phyloP scores from a whole-genome alignment of 164 flowering plant species.

The Brasenia schreberi region DNA sequence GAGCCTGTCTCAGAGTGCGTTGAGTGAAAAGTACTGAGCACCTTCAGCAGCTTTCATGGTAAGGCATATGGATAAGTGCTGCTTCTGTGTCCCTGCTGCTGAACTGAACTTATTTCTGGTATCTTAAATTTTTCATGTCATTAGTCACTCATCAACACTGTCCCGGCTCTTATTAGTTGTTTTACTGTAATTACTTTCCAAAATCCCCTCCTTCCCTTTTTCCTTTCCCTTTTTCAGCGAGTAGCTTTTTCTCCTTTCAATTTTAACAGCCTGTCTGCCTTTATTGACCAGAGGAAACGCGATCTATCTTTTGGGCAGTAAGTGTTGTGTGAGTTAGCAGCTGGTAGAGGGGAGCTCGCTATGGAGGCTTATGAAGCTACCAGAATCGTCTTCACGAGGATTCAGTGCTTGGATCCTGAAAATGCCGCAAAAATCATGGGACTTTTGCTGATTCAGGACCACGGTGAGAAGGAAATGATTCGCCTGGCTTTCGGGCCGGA shows the following conservation, averaged over 20 bases:
- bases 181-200: not conserved
- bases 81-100: not conserved
- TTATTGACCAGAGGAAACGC: not conserved
- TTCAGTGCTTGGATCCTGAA: constrained; percentile 72
- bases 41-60: constrained; percentile 4
- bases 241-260: not conserved
- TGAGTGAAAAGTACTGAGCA: not conserved
- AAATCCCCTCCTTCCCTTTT: not conserved
- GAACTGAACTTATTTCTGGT: not conserved
- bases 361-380: constrained; percentile 95
- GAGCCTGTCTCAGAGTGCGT: not conserved
- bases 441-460: constrained; percentile 67
- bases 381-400: constrained; percentile 63
- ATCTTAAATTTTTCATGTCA: not conserved
- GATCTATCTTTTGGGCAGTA: not conserved
- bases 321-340: constrained; percentile 1
- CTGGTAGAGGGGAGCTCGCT: constrained; percentile 1
- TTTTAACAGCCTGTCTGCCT: not conserved
- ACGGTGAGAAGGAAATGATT: constrained; percentile 91
- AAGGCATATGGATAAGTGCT: not conserved
- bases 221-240: constrained; percentile 4
- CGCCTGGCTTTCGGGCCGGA: constrained; percentile 90
- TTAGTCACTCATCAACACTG: not conserved
- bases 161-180: not conserved
- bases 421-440: constrained; percentile 92